phyloP scores from a whole-genome alignment of 1,284 basidiomycete genomes.

The Waitea zeae region DNA sequence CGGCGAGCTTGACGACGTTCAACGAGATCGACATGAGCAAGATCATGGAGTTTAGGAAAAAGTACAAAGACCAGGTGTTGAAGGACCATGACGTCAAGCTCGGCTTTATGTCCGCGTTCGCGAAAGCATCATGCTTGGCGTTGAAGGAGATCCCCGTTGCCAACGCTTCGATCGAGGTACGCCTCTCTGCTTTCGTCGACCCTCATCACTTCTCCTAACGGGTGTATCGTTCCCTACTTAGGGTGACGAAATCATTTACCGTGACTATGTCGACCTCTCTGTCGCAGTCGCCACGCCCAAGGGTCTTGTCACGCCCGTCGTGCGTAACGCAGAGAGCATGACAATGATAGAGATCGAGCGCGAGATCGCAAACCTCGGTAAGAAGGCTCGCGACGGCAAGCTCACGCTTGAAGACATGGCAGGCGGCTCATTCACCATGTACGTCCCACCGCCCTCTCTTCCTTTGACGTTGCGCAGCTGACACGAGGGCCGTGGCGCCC shows the following conservation, averaged over 20 bases:
- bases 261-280: conserved; percentile 86
- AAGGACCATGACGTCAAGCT: conserved; percentile 95
- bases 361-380: conserved; percentile 80
- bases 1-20: conserved; percentile 95
- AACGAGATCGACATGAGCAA: conserved; percentile 99
- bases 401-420: conserved; percentile 94
- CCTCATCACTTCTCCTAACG: conserved; percentile 1
- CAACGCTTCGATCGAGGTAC: conserved; percentile 81
- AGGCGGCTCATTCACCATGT: conserved; percentile 97
- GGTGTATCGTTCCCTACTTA: conserved; percentile 11
- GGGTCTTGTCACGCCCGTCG: conserved; percentile 92
- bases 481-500: conserved; percentile 3
- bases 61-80: conserved; percentile 88
- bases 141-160: conserved; percentile 88
- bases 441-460: conserved; percentile 14
- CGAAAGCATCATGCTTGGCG: conserved; percentile 74
- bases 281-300: conserved; percentile 97
- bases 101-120: conserved; percentile 97
- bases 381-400: conserved; percentile 93
- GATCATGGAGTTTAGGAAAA: conserved; percentile 84
- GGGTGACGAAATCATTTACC: conserved; percentile 89
- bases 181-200: conserved; percentile 8
- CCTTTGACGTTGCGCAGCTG: conserved; percentile 5
- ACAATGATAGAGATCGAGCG: conserved; percentile 85
- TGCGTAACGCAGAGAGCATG: conserved; percentile 82